Percentiles rank a stretch among this genome's conserved stretches.
Conservation (phyloP, 768 basidiomycete genomes). For the Boletus sp. region DNA sequence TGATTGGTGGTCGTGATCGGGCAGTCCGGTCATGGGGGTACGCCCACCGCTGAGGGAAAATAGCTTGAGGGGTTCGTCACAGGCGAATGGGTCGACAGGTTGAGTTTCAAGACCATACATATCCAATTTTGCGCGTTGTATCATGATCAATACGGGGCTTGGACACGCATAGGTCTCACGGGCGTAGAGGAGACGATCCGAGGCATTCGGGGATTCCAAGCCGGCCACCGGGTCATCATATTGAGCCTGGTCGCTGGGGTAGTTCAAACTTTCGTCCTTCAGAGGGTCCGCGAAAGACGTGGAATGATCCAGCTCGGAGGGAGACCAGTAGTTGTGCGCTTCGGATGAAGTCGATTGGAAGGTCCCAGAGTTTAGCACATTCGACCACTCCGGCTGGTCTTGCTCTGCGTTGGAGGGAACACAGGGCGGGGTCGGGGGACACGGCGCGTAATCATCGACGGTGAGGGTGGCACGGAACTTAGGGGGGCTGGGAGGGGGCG, state of each 20-base stretch:
- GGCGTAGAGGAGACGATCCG: slow-evolving; percentile 1
- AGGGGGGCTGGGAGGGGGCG: slow-evolving; percentile 9
- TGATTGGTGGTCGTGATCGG: not conserved
- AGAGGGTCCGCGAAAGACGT: not conserved
- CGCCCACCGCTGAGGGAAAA: slow-evolving; percentile 6
- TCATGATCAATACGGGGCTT: slow-evolving; percentile 11
- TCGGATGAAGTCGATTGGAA: not conserved
- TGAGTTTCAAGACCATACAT: not conserved
- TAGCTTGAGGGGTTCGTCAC: not conserved
- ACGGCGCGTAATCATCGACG: slow-evolving; percentile 8
- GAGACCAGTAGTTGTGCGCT: not conserved
- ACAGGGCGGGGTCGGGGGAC: slow-evolving; percentile 11
- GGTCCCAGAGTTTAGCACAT: too few relatives aligned
- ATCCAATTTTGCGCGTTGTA: slow-evolving; percentile 10
- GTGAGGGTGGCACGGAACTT: not conserved
- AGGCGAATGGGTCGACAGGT: not conserved
- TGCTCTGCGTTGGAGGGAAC: not conserved
- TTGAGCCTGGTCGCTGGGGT: not conserved
- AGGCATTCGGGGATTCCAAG: not conserved
- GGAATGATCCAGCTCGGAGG: not conserved
- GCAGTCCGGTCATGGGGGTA: slow-evolving; percentile 6
- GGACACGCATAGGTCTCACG: slow-evolving; percentile 6
- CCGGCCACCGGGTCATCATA: not conserved
- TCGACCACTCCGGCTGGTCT: not conserved
- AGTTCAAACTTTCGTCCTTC: not conserved